phyloP scores from a whole-genome alignment of 2,329 filamentous ascomycete genomes.

The Xylariaceae sp. region DNA sequence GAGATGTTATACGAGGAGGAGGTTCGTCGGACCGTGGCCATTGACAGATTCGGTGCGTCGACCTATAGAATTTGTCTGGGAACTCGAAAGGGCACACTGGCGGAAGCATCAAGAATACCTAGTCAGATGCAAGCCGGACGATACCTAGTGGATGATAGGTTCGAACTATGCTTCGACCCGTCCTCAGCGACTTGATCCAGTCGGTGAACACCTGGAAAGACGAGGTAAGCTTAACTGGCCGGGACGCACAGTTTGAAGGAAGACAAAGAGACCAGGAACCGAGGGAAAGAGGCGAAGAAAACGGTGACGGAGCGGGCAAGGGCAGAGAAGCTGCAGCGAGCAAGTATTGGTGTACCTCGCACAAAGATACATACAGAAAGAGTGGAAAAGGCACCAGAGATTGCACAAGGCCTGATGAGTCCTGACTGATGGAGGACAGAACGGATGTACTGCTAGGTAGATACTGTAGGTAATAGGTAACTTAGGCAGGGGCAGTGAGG shows the following conservation, averaged over 20 bases:
- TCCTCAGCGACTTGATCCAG: background rate
- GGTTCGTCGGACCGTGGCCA: conserved; percentile 23
- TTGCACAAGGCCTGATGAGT: no score
- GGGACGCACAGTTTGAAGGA: no score
- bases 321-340: background rate
- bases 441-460: no score
- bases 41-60: conserved; percentile 17
- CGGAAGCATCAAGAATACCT: conserved; percentile 1
- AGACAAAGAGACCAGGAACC: background rate
- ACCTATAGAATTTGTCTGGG: conserved; percentile 4
- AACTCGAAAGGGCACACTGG: conserved; percentile 9
- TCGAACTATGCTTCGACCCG: background rate
- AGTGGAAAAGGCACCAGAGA: background rate
- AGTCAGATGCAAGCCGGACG: background rate
- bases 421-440: no score
- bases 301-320: no score
- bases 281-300: background rate
- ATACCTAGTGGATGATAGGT: background rate
- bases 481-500: no score
- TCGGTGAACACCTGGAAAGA: no score
- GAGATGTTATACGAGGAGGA: conserved; percentile 17
- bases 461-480: no score
- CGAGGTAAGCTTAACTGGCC: no score
- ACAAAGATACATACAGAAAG: background rate
- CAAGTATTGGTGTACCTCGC: background rate